Evolutionary conservation across 305 asterid genomes (phyloP).

Genomic region (Fraxinus baroniana): DNA sequence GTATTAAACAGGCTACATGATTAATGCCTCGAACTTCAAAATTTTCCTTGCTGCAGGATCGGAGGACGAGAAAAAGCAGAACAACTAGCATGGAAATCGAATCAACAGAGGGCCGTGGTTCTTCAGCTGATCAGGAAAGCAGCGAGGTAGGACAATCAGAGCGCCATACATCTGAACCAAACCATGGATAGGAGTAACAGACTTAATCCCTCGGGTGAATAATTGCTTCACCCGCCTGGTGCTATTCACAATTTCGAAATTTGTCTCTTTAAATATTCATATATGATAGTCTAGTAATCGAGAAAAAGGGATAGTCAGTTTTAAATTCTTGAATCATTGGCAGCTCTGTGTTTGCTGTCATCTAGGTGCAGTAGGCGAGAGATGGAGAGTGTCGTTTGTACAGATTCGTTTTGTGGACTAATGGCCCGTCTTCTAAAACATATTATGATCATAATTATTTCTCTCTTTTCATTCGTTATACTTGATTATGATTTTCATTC

Average conservation of each 20-base stretch:
- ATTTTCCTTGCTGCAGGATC: conserved; percentile 52
- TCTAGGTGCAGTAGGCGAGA: conserved; percentile 31
- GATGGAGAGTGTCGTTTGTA: conserved; percentile 30
- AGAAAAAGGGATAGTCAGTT: conserved; percentile 29
- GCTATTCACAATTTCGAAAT: conserved; percentile 36
- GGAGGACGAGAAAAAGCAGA: conserved; percentile 66
- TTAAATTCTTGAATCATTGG: conserved; percentile 40
- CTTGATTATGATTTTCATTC: conserved; percentile 2
- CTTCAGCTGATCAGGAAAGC: conserved; percentile 55
- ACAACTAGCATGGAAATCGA: conserved; percentile 80
- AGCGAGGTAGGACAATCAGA: conserved; percentile 43
- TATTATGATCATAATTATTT: conserved; percentile 31
- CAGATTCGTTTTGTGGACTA: conserved; percentile 32
- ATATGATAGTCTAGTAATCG: conserved; percentile 26
- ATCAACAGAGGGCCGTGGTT: conserved; percentile 49
- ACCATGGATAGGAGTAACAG: conserved; percentile 38
- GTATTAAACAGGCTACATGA: neutral
- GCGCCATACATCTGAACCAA: conserved; percentile 46
- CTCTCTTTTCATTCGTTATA: conserved; percentile 1
- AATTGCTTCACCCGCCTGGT: conserved; percentile 23
- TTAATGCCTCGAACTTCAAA: neutral
- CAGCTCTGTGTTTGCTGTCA: conserved; percentile 32
- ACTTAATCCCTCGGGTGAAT: conserved; percentile 24
- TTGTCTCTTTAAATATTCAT: conserved; percentile 52
- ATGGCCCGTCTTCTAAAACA: conserved; percentile 26